Conservation (phyloP, 495 filamentous ascomycete genomes). For the Zalerion maritima region DNA sequence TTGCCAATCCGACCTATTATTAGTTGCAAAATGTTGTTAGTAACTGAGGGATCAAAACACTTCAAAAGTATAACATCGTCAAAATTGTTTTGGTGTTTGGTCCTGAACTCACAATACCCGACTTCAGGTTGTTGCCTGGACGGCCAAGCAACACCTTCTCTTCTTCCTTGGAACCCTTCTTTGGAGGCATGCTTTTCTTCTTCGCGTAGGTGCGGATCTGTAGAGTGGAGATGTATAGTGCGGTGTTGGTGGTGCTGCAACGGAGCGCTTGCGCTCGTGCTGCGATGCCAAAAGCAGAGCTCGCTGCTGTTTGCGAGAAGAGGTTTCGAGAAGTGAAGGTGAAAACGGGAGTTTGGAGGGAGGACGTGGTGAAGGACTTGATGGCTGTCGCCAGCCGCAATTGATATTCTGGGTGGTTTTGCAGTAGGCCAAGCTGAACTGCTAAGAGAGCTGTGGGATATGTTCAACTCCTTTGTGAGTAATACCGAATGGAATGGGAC, state of each 20-base stretch:
- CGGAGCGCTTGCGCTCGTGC: conserved; percentile 21
- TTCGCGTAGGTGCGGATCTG: conserved; percentile 32
- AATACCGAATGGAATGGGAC: too few species aligned
- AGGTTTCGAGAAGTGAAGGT: conserved; percentile 31
- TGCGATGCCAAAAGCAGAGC: conserved; percentile 33
- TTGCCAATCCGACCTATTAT: conserved; percentile 86
- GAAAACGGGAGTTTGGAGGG: conserved; percentile 39
- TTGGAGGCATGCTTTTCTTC: conserved; percentile 58
- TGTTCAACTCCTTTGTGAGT: too few species aligned
- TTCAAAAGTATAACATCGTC: conserved; percentile 1
- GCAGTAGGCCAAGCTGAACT: too few species aligned
- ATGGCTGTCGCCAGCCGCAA: too few species aligned
- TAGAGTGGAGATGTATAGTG: conserved; percentile 23
- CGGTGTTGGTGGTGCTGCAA: conserved; percentile 16
- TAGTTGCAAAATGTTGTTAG: conserved; percentile 6
- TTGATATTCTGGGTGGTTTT: too few species aligned
- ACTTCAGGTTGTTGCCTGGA: conserved; percentile 97
- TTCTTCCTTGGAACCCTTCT: conserved; percentile 49
- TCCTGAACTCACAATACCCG: conserved; percentile 90
- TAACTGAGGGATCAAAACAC: conserved; percentile 4
- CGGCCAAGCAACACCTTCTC: conserved; percentile 82
- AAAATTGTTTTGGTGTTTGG: too few species aligned
- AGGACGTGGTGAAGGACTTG: conserved; percentile 32
- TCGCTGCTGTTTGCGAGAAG: conserved; percentile 38
- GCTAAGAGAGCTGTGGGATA: too few species aligned